Evolutionary conservation across 331 rosid species (phyloP).

Genomic region (Ulmus americana): DNA sequence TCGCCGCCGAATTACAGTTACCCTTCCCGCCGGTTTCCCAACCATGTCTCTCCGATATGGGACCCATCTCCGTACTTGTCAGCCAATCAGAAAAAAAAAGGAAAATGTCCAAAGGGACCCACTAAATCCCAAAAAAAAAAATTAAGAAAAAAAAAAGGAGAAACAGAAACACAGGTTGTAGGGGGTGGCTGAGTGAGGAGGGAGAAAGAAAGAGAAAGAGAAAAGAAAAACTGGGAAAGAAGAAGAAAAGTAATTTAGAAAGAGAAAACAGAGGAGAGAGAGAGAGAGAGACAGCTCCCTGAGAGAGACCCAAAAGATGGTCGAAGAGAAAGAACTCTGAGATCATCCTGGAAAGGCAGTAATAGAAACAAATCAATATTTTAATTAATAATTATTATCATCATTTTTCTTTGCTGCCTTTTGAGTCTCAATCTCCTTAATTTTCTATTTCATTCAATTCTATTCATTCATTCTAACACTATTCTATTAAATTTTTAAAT

Average conservation of each 20-base stretch:
- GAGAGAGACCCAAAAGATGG: conserved; percentile 61
- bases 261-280: conserved; percentile 17
- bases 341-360: conserved; percentile 91
- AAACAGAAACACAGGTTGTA: conserved; percentile 34
- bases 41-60: neutral
- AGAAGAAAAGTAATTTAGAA: neutral
- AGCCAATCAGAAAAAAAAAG: neutral
- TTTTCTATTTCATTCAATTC: conserved; percentile 11
- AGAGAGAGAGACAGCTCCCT: conserved; percentile 27
- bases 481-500: neutral
- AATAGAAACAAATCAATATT: conserved; percentile 16
- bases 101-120: conserved; percentile 17
- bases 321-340: conserved; percentile 77
- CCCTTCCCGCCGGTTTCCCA: conserved; percentile 20
- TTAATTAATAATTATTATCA: neutral
- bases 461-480: neutral
- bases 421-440: conserved; percentile 42
- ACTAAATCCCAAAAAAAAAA: neutral
- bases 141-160: conserved; percentile 10
- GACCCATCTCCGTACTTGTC: neutral
- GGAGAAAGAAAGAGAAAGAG: conserved; percentile 49
- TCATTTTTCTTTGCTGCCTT: conserved; percentile 63
- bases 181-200: conserved; percentile 42
- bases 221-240: conserved; percentile 27
- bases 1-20: conserved; percentile 6